Evolutionary conservation across 1,284 basidiomycete species (phyloP).

Genomic region (Moniliophthora roreri): DNA sequence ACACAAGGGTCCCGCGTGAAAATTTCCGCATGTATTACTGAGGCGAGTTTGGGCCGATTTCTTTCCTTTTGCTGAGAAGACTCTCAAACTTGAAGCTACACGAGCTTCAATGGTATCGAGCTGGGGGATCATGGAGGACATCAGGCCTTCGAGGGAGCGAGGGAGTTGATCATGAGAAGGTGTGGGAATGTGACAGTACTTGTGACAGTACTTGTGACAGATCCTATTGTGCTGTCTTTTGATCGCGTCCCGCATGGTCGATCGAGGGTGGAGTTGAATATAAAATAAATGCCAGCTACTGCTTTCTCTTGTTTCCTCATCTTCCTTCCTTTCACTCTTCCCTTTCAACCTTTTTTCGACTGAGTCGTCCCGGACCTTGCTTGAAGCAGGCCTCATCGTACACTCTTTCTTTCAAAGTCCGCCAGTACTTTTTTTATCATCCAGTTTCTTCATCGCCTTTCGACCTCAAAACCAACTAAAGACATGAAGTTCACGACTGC

Average conservation of each 20-base stretch:
- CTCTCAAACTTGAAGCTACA: too few species aligned
- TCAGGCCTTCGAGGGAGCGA: too few species aligned
- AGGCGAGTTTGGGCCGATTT: too few species aligned
- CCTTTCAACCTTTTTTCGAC: slow-evolving; percentile 20
- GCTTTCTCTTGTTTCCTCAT: slow-evolving; percentile 5
- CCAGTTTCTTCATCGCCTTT: slow-evolving; percentile 12
- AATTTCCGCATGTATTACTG: too few species aligned
- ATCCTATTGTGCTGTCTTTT: background rate
- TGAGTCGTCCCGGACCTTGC: slow-evolving; percentile 21
- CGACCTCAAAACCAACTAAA: slow-evolving; percentile 10
- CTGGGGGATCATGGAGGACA: too few species aligned
- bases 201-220: too few species aligned
- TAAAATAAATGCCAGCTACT: background rate
- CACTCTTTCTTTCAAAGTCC: slow-evolving; percentile 19
- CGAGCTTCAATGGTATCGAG: too few species aligned
- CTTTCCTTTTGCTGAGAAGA: too few species aligned
- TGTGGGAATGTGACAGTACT: too few species aligned
- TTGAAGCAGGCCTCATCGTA: slow-evolving; percentile 15
- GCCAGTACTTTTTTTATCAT: slow-evolving; percentile 18
- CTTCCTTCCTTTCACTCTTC: slow-evolving; percentile 17
- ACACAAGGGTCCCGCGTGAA: too few species aligned
- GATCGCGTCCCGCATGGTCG: background rate
- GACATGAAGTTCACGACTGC: slow-evolving; percentile 35
- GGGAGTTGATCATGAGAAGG: too few species aligned
- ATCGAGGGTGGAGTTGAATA: background rate